A percentile compares a stretch with the other conserved stretches of the same genome.
Evolutionary conservation across 2,329 filamentous ascomycete genomes (phyloP).

Genomic region (Talaromyces funiculosus): DNA sequence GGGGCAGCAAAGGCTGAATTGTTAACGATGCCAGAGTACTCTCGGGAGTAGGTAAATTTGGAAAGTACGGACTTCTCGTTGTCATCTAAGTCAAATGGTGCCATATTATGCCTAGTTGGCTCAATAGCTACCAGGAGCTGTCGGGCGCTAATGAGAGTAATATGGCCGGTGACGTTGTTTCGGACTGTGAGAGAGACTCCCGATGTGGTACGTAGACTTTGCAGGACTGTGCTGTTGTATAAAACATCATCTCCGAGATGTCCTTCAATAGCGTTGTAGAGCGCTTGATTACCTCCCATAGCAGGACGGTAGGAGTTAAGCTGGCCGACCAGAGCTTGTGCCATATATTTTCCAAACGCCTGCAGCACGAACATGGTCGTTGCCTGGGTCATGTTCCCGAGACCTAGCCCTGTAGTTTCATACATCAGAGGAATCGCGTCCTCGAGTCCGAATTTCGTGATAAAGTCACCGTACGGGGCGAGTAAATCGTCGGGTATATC

Average conservation of each 20-base stretch:
- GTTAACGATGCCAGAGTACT: constrained; percentile 32
- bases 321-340: constrained; percentile 2
- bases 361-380: constrained; percentile 9
- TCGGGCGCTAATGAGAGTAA: constrained; percentile 28
- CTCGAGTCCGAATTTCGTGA: constrained; percentile 44
- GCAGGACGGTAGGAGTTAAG: neutral
- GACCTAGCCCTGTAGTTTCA: constrained; percentile 36
- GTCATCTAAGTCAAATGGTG: constrained; percentile 29
- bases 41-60: constrained; percentile 30
- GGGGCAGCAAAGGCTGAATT: constrained; percentile 25
- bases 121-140: constrained; percentile 36
- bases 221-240: constrained; percentile 31
- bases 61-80: constrained; percentile 29
- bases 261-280: constrained; percentile 38
- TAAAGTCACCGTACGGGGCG: constrained; percentile 45
- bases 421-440: constrained; percentile 40
- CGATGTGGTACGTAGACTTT: constrained; percentile 14
- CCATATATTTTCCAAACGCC: constrained; percentile 7
- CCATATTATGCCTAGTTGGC: constrained; percentile 31
- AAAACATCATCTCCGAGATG: constrained; percentile 38
- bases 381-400: constrained; percentile 28
- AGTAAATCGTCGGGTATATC: constrained; percentile 43
- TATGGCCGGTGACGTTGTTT: constrained; percentile 21
- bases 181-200: constrained; percentile 30
- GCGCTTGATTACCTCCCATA: constrained; percentile 31